These are phyloP conservation scores for Calonectria hongkongensis DNA, from an alignment of 2,329 filamentous ascomycete genomes.

Conservation along the genomic window DNA sequence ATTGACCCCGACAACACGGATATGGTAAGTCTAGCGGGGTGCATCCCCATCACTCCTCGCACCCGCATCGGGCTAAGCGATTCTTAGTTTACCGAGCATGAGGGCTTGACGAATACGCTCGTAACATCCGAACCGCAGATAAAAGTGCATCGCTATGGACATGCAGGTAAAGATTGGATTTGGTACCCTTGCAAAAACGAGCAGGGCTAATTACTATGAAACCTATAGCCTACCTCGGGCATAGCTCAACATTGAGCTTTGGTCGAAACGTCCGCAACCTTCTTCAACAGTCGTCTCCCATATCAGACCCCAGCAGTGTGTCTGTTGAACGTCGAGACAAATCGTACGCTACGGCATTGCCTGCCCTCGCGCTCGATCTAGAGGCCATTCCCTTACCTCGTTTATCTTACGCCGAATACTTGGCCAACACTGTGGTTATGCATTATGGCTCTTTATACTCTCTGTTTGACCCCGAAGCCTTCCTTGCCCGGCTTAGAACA, in stretches of 20 bases:
- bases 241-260: slow-evolving; percentile 48
- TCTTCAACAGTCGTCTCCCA: slow-evolving; percentile 41
- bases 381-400: slow-evolving; percentile 40
- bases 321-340: slow-evolving; percentile 46
- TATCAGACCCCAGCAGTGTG: slow-evolving; percentile 39
- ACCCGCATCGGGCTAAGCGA: neutral
- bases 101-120: slow-evolving; percentile 43
- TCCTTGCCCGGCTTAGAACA: slow-evolving; percentile 34
- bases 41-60: neutral
- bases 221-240: slow-evolving; percentile 44
- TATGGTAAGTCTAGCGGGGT: neutral
- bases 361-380: slow-evolving; percentile 43
- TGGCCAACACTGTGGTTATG: slow-evolving; percentile 45
- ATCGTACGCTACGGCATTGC: slow-evolving; percentile 42
- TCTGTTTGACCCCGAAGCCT: slow-evolving; percentile 39
- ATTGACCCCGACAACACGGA: neutral
- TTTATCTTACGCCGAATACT: slow-evolving; percentile 46
- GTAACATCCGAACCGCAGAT: slow-evolving; percentile 47
- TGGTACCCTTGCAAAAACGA: too few relatives aligned
- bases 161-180: slow-evolving; percentile 38
- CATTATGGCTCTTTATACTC: slow-evolving; percentile 46
- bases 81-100: slow-evolving; percentile 10
- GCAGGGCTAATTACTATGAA: neutral
- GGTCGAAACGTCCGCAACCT: slow-evolving; percentile 49
- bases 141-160: slow-evolving; percentile 47